Evolutionary conservation across 2,329 filamentous ascomycete genomes (phyloP).

Genomic region (Cyanodermella asteris): DNA sequence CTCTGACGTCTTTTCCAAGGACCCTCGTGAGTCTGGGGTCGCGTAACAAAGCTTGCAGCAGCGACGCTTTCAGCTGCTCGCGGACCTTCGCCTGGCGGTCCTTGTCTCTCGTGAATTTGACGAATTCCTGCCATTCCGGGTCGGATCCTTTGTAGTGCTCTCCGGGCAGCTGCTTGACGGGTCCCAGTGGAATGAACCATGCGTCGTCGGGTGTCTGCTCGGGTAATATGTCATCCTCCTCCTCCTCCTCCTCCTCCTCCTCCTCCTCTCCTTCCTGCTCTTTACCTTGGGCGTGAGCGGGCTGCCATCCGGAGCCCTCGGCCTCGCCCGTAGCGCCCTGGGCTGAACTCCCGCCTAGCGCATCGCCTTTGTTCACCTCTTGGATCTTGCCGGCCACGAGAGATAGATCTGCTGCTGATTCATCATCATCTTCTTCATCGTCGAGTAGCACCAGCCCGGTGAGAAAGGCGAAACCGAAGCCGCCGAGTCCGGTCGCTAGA

Average conservation of each 20-base stretch:
- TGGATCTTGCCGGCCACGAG: too few relatives aligned
- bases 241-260: slow-evolving; percentile 10
- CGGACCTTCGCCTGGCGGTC: slow-evolving; percentile 12
- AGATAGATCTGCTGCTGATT: too few relatives aligned
- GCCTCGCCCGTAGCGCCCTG: neutral
- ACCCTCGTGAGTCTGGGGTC: slow-evolving; percentile 2
- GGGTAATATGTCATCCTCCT: slow-evolving; percentile 1
- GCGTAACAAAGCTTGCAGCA: neutral
- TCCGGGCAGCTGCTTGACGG: slow-evolving; percentile 18
- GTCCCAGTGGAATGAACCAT: slow-evolving; percentile 27
- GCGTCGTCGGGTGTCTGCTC: slow-evolving; percentile 14
- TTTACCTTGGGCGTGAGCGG: too few relatives aligned
- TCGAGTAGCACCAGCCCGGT: too few relatives aligned
- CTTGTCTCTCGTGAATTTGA: slow-evolving; percentile 22
- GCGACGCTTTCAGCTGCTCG: slow-evolving; percentile 2
- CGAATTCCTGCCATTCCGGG: slow-evolving; percentile 31
- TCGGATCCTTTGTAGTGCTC: slow-evolving; percentile 28
- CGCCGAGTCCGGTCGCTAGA: too few relatives aligned
- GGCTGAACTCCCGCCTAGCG: too few relatives aligned
- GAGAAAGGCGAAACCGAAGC: too few relatives aligned
- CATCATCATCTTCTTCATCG: too few relatives aligned
- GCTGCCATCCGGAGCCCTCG: too few relatives aligned
- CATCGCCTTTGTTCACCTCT: too few relatives aligned
- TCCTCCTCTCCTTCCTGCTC: slow-evolving; percentile 1
- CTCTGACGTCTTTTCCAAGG: slow-evolving; percentile 10